Conservation (phyloP, 2,329 filamentous ascomycete species). For the Neurospora sp. region DNA sequence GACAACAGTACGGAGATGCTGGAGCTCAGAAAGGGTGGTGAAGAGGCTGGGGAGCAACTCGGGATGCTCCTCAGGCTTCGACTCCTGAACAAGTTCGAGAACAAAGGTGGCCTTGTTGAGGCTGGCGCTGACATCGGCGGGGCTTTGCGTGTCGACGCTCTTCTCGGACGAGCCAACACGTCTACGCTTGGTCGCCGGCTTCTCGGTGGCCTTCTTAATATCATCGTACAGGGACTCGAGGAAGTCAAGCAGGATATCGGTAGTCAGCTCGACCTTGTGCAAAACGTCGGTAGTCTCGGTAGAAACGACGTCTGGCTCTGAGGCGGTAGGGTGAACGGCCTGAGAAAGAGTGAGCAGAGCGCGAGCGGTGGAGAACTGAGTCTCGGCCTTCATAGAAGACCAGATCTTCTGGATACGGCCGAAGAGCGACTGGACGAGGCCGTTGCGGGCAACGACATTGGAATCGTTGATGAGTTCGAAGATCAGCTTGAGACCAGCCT, state of each 20-base stretch:
- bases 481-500: constrained; percentile 40
- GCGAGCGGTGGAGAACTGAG: constrained; percentile 48
- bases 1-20: constrained; percentile 70
- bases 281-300: constrained; percentile 62
- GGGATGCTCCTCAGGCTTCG: constrained; percentile 63
- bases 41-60: constrained; percentile 73
- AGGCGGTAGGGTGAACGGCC: constrained; percentile 19
- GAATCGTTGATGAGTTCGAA: constrained; percentile 36
- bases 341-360: constrained; percentile 54
- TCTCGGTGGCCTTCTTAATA: constrained; percentile 60
- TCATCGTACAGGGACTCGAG: constrained; percentile 64
- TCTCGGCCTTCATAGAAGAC: constrained; percentile 56
- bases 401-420: constrained; percentile 61
- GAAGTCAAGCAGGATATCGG: constrained; percentile 60
- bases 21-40: constrained; percentile 73
- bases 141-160: constrained; percentile 49
- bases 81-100: constrained; percentile 77
- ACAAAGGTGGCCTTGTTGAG: constrained; percentile 77
- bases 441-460: constrained; percentile 31
- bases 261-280: constrained; percentile 61
- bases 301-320: constrained; percentile 31
- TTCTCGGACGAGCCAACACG: constrained; percentile 64
- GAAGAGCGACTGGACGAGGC: constrained; percentile 57
- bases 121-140: constrained; percentile 54
- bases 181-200: constrained; percentile 67